Percentiles rank a stretch among this genome's conserved stretches.
Conservation (phyloP, 768 basidiomycete species). For the Tulasnella sp. region DNA sequence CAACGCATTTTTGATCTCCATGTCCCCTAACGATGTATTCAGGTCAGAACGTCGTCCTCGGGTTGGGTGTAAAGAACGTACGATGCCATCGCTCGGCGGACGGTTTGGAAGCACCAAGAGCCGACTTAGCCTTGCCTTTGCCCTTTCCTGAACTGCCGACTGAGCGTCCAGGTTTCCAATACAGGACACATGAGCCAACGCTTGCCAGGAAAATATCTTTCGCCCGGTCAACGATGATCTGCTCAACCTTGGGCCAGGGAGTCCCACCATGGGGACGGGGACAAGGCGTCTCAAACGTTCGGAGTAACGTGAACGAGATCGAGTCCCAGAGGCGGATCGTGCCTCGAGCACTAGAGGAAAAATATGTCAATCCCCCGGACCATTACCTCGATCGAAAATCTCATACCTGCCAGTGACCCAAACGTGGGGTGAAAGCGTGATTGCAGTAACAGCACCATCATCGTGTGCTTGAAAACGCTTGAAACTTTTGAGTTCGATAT, state of each 20-base stretch:
- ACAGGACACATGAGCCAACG: slow-evolving; percentile 58
- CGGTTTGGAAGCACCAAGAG: not conserved
- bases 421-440: slow-evolving; percentile 57
- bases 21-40: slow-evolving; percentile 46
- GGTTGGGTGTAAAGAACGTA: not conserved
- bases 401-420: slow-evolving; percentile 53
- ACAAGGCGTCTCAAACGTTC: slow-evolving; percentile 45
- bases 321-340: slow-evolving; percentile 60
- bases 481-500: slow-evolving; percentile 21
- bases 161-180: slow-evolving; percentile 56
- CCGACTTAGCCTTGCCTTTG: slow-evolving; percentile 6
- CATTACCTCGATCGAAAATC: too few relatives aligned
- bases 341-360: slow-evolving; percentile 49
- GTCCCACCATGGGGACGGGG: slow-evolving; percentile 40
- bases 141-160: slow-evolving; percentile 30
- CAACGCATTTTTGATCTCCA: slow-evolving; percentile 61
- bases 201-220: slow-evolving; percentile 55
- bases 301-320: slow-evolving; percentile 55
- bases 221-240: slow-evolving; percentile 49
- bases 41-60: not conserved
- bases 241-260: slow-evolving; percentile 44
- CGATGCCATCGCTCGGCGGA: not conserved
- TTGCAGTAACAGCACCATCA: slow-evolving; percentile 59
- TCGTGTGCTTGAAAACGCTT: slow-evolving; percentile 59
- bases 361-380: not conserved